phyloP scores from a whole-genome alignment of 78 protist species.

The Planoprotostelium fungivorum region DNA sequence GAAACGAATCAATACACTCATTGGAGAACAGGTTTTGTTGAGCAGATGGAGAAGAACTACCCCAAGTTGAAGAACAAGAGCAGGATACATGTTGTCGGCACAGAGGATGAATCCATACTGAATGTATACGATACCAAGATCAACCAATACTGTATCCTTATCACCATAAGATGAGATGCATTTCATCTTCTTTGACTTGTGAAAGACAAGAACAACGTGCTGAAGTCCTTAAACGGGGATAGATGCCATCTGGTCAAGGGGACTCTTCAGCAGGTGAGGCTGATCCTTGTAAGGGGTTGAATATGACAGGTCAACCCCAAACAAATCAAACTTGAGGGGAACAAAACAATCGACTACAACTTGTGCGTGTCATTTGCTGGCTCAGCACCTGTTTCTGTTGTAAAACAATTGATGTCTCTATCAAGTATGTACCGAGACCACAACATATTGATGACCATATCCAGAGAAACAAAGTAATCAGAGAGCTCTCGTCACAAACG shows the following conservation, averaged over 20 bases:
- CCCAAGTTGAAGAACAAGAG: neutral
- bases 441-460: neutral
- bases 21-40: neutral
- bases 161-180: no score
- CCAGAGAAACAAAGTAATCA: neutral
- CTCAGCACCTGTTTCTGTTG: neutral
- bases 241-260: neutral
- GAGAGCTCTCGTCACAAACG: neutral
- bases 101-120: neutral
- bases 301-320: neutral
- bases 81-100: neutral
- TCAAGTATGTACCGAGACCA: neutral
- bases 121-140: neutral
- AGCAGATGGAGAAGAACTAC: neutral
- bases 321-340: neutral
- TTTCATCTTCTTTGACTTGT: no score
- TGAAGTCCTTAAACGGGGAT: no score
- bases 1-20: neutral
- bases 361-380: neutral
- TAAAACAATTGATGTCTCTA: neutral
- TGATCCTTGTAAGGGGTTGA: neutral
- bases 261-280: neutral
- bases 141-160: neutral
- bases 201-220: neutral
- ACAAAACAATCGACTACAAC: neutral